Evolutionary conservation across 2,329 filamentous ascomycete species (phyloP).

Genomic region (Aaosphaeria arxii): DNA sequence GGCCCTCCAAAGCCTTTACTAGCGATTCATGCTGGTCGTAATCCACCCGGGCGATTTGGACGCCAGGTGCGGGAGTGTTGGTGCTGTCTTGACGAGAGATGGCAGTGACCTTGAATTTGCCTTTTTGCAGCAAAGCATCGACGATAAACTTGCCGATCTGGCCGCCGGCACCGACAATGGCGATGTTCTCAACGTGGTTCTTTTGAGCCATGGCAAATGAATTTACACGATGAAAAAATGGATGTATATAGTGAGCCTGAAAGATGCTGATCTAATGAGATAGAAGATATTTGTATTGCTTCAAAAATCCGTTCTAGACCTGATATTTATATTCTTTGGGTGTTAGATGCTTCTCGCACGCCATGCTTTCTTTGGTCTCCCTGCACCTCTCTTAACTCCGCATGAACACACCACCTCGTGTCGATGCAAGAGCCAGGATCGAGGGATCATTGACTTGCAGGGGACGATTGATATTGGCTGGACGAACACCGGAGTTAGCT

Average conservation of each 20-base stretch:
- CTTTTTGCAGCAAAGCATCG: conserved; percentile 24
- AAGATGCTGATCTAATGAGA: neutral
- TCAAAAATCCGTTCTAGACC: too few species aligned
- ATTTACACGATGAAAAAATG: too few species aligned
- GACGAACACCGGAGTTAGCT: too few species aligned
- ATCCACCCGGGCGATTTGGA: conserved; percentile 37
- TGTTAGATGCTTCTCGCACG: too few species aligned
- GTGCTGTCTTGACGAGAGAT: conserved; percentile 43
- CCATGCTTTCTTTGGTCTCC: too few species aligned
- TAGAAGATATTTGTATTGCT: neutral
- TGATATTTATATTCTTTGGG: too few species aligned
- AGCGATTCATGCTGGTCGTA: conserved; percentile 34
- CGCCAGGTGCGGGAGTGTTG: conserved; percentile 38
- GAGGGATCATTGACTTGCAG: too few species aligned
- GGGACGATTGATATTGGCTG: too few species aligned
- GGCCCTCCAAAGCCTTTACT: conserved; percentile 19
- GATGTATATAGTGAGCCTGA: neutral
- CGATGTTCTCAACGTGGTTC: conserved; percentile 30
- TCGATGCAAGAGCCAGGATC: too few species aligned
- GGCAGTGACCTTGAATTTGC: conserved; percentile 36
- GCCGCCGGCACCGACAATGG: conserved; percentile 20
- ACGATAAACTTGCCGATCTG: conserved; percentile 29
- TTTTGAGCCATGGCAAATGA: conserved; percentile 1
- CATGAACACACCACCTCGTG: too few species aligned
- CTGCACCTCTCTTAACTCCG: too few species aligned